Evolutionary conservation across 2,329 filamentous ascomycete species (phyloP).

Genomic region (Talaromyces sp.): DNA sequence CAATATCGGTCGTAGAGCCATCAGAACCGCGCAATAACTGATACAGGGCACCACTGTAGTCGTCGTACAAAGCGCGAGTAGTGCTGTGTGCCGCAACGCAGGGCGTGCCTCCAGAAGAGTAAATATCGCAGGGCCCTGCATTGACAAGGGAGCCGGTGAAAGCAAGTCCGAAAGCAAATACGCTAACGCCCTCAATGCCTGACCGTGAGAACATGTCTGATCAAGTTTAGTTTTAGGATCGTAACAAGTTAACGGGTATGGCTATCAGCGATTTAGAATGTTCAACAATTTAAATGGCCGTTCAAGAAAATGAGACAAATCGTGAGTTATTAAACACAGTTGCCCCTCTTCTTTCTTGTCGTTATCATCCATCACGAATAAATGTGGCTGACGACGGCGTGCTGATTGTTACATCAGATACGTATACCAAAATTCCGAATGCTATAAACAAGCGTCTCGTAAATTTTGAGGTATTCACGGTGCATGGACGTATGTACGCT

Average conservation of each 20-base stretch:
- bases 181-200: neutral
- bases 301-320: neutral
- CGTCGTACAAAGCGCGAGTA: constrained; percentile 58
- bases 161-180: constrained; percentile 29
- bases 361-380: neutral
- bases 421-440: neutral
- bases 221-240: neutral
- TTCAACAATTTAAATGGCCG: neutral
- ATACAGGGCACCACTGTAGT: constrained; percentile 52
- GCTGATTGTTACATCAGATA: constrained; percentile 7
- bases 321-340: neutral
- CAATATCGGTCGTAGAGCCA: constrained; percentile 42
- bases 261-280: neutral
- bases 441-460: neutral
- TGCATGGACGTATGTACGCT: neutral
- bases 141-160: constrained; percentile 37
- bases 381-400: neutral
- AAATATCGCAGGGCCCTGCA: constrained; percentile 59
- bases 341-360: neutral
- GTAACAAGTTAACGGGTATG: neutral
- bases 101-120: constrained; percentile 52
- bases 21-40: constrained; percentile 54
- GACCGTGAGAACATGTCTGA: neutral
- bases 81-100: constrained; percentile 61
- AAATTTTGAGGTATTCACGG: neutral